These are phyloP conservation scores for Arctium lappa DNA, from an alignment of 129 eudicot species.

Conservation along the genomic window DNA sequence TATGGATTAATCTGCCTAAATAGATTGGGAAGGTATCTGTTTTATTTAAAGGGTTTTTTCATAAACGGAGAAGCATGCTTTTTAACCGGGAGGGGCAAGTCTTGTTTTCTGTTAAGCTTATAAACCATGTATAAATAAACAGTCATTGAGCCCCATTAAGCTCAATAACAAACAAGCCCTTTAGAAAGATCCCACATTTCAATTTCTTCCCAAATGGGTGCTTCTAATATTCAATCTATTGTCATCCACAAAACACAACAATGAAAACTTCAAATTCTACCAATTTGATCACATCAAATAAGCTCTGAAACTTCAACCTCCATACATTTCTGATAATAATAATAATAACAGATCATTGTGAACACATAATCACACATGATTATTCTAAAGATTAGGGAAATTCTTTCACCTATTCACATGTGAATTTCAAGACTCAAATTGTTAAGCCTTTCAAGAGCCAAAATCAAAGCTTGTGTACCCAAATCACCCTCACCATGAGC, in stretches of 20 bases:
- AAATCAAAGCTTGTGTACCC: conserved; percentile 90
- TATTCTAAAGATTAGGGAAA: not conserved
- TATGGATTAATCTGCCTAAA: too few species aligned
- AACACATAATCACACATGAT: conserved; percentile 10
- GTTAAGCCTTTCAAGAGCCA: conserved; percentile 85
- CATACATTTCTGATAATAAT: not conserved
- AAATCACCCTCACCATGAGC: conserved; percentile 95
- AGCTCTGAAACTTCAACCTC: not conserved
- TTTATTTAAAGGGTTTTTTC: too few species aligned
- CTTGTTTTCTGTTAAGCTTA: too few species aligned
- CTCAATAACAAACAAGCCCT: too few species aligned
- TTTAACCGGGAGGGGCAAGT: too few species aligned
- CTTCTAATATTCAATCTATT: not conserved
- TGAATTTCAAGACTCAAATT: conserved; percentile 42
- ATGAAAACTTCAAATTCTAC: not conserved
- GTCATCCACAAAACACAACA: not conserved
- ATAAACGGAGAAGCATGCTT: too few species aligned
- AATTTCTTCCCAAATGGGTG: not conserved
- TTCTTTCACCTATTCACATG: not conserved
- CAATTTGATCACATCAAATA: not conserved
- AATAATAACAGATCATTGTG: not conserved
- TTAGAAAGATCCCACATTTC: too few species aligned
- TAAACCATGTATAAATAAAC: too few species aligned
- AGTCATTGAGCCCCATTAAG: too few species aligned
- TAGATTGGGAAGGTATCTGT: too few species aligned